phyloP scores from a whole-genome alignment of 1,139 yeast genomes.

The Geotrichum reessii region DNA sequence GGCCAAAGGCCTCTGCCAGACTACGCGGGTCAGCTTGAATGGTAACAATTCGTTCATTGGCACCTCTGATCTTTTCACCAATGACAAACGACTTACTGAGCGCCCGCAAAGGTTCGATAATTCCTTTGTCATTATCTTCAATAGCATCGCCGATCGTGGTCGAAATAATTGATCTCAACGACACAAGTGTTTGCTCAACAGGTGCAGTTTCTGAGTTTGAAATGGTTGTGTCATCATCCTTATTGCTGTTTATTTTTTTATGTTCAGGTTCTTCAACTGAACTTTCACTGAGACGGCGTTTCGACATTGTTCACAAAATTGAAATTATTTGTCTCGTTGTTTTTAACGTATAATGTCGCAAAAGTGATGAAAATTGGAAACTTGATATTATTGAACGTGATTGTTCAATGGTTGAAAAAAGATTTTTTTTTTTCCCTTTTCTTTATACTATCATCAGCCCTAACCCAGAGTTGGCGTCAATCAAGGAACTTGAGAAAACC shows the following conservation, averaged over 20 bases:
- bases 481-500: too few relatives aligned
- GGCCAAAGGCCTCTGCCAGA: conserved; percentile 3
- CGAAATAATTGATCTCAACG: conserved; percentile 8
- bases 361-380: not conserved
- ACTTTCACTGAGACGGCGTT: conserved; percentile 11
- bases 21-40: not conserved
- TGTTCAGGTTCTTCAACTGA: conserved; percentile 8
- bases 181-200: not conserved
- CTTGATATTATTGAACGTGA: not conserved
- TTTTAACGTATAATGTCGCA: not conserved
- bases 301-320: conserved; percentile 5
- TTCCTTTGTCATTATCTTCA: conserved; percentile 10
- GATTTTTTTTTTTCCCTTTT: too few relatives aligned
- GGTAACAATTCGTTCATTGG: conserved; percentile 16
- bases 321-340: not conserved
- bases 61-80: conserved; percentile 14
- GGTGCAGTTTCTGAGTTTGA: not conserved
- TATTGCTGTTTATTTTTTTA: conserved; percentile 6
- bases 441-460: not conserved
- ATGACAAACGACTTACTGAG: not conserved
- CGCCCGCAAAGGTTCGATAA: not conserved
- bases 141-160: conserved; percentile 14
- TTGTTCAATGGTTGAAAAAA: conserved; percentile 2
- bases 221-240: not conserved
- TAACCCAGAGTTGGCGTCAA: too few relatives aligned